Percentiles rank a stretch among this genome's conserved stretches.
Evolutionary conservation across 306 rosid genomes (phyloP).

Genomic region (Quercus gilva): DNA sequence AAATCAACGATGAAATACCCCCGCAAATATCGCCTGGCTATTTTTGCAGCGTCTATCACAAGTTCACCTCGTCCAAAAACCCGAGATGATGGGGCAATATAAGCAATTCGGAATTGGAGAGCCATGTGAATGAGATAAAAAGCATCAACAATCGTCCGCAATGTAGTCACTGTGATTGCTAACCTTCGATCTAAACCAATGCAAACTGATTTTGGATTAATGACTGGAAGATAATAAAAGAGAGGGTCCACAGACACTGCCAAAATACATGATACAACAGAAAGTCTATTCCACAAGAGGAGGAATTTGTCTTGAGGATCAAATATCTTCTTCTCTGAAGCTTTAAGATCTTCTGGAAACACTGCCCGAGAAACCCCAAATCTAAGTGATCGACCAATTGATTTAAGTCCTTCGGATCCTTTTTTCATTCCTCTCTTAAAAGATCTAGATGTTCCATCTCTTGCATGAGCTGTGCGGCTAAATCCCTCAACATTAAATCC

Average conservation of each 20-base stretch:
- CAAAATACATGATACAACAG: constrained; percentile 81
- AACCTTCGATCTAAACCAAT: constrained; percentile 76
- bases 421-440: constrained; percentile 86
- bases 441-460: constrained; percentile 69
- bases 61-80: constrained; percentile 99
- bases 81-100: constrained; percentile 98
- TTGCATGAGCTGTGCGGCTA: constrained; percentile 50
- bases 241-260: constrained; percentile 92
- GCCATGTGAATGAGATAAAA: constrained; percentile 94
- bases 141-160: constrained; percentile 78
- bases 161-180: constrained; percentile 75
- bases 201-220: constrained; percentile 50
- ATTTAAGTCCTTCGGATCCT: constrained; percentile 94
- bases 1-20: constrained; percentile 77
- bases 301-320: constrained; percentile 94
- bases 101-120: constrained; percentile 93
- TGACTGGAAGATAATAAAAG: constrained; percentile 89
- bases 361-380: constrained; percentile 88
- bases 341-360: constrained; percentile 94
- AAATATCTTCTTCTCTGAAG: constrained; percentile 82
- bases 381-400: constrained; percentile 81
- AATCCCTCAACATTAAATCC: constrained; percentile 71
- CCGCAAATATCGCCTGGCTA: constrained; percentile 85
- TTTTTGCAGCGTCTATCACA: constrained; percentile 85
- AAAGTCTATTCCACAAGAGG: constrained; percentile 74